Conservation (phyloP, 441 rosid genomes). For the Theobroma grandiflorum region DNA sequence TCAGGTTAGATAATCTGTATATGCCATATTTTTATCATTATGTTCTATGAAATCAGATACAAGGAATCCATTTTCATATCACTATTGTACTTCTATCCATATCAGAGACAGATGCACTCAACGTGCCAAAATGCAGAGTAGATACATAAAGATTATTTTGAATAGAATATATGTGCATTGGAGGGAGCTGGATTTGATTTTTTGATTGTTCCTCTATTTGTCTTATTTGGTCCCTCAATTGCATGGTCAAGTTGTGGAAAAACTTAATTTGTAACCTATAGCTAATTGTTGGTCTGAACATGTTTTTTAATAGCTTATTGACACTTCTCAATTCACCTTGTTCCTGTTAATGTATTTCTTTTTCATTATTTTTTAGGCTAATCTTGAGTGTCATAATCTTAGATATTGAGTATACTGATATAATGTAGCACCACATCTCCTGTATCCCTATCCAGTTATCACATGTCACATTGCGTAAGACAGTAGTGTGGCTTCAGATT, state of each 20-base stretch:
- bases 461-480: background rate
- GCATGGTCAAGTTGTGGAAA: background rate
- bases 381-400: background rate
- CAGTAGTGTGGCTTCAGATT: background rate
- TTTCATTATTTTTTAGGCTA: background rate
- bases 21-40: background rate
- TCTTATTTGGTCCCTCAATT: background rate
- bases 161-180: background rate
- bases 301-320: background rate
- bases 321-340: background rate
- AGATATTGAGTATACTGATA: background rate
- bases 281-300: background rate
- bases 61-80: background rate
- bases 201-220: background rate
- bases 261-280: background rate
- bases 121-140: background rate
- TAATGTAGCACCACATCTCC: background rate
- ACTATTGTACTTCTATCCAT: background rate
- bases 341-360: background rate
- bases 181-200: background rate
- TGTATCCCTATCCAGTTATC: background rate
- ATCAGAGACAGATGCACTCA: too few species aligned
- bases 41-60: background rate
- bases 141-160: conserved; percentile 3
- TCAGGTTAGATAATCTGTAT: conserved; percentile 52